Percentiles rank a stretch among this genome's conserved stretches.
phyloP scores from a whole-genome alignment of 768 basidiomycete species.

The Leccinum broughii region DNA sequence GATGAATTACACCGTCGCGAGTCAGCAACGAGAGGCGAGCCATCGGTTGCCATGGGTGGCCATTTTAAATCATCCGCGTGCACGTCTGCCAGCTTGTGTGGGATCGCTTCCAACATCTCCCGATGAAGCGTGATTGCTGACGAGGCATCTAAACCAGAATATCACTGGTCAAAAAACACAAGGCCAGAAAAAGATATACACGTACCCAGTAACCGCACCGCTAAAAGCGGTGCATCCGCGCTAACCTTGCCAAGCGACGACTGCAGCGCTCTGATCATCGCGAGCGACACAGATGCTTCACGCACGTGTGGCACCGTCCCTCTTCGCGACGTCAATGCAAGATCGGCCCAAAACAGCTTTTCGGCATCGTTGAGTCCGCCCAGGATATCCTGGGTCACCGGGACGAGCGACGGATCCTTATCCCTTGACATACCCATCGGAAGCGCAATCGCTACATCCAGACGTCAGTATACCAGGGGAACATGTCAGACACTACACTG shows the following conservation, averaged over 20 bases:
- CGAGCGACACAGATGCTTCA: constrained; percentile 69
- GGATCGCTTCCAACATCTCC: constrained; percentile 83
- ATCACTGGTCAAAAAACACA: neutral
- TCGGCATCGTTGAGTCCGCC: constrained; percentile 67
- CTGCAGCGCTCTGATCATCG: constrained; percentile 72
- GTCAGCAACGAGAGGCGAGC: constrained; percentile 36
- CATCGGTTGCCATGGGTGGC: constrained; percentile 56
- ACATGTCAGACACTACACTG: constrained; percentile 10
- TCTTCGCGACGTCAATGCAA: constrained; percentile 52
- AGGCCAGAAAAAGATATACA: too few relatives aligned
- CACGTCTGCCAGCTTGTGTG: constrained; percentile 58
- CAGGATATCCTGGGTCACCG: constrained; percentile 58
- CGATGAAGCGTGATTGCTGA: constrained; percentile 77
- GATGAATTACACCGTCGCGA: constrained; percentile 22
- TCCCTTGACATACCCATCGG: constrained; percentile 73
- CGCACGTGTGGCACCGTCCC: constrained; percentile 74
- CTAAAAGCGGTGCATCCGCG: constrained; percentile 50
- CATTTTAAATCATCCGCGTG: constrained; percentile 69
- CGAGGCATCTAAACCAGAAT: constrained; percentile 56
- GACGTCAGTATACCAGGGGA: constrained; percentile 4
- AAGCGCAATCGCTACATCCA: constrained; percentile 68
- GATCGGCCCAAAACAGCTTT: constrained; percentile 63
- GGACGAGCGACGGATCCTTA: constrained; percentile 37
- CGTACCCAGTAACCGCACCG: constrained; percentile 65
- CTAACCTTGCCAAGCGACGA: constrained; percentile 72